Evolutionary conservation across 139 green algal species (phyloP).

Genomic region (Pleodorina starrii): DNA sequence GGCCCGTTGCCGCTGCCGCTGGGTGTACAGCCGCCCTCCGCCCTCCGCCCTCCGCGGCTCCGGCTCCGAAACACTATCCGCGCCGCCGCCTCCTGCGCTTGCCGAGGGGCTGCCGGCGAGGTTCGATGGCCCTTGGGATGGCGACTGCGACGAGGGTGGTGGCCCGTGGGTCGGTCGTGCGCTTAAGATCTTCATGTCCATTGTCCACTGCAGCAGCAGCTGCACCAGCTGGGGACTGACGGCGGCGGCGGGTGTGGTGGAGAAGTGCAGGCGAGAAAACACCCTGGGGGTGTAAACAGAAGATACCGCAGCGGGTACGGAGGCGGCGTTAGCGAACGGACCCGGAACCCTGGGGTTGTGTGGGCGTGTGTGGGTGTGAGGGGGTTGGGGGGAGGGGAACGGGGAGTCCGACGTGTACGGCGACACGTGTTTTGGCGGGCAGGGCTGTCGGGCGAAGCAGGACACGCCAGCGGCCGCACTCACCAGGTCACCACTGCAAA

Average conservation of each 20-base stretch:
- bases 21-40: too few species aligned
- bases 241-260: not conserved
- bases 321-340: too few species aligned
- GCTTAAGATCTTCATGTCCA: not conserved
- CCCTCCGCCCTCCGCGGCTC: not conserved
- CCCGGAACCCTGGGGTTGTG: too few species aligned
- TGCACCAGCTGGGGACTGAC: not conserved
- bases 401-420: too few species aligned
- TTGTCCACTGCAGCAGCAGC: not conserved
- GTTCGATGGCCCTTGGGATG: too few species aligned
- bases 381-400: too few species aligned
- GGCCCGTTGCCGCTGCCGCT: not conserved
- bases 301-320: too few species aligned
- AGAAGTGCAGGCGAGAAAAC: not conserved
- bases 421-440: too few species aligned
- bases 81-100: not conserved
- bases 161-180: not conserved
- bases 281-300: not conserved
- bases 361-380: too few species aligned
- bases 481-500: too few species aligned
- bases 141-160: not conserved
- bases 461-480: too few species aligned
- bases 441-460: too few species aligned
- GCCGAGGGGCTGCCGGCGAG: not conserved
- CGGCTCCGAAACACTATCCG: not conserved